Evolutionary conservation across 1,284 basidiomycete species (phyloP), one percentile per base, ranked within the genome.

Genomic region (Agroathelia rolfsii): DNA sequence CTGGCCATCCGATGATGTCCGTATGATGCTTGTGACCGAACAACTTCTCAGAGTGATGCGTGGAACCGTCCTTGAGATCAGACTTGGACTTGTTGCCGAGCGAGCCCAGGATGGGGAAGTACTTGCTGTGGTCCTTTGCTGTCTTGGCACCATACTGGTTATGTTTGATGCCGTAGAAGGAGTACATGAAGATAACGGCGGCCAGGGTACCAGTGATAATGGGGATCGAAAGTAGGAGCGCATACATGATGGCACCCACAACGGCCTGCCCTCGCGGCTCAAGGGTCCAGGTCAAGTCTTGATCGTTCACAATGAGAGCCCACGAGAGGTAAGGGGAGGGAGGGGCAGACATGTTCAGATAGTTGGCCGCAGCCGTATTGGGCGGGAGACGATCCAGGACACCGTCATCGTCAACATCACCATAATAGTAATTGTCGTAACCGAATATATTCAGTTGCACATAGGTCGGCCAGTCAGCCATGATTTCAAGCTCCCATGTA

Each of bases 81-180:
- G 72, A 55, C 24, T 63, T 65, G 2, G 77, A 76, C 56, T 80
- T 87, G 51, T 74, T 74, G 26, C 69, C 66, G 2, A 81, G 48
- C 4, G 60, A 53, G 21, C 78, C 77, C 20, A 86, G 58, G 45
- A 86, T 85, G 15, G 82, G 83, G 62, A 86, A 73, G 54, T 86
- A 83, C 56, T 69, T 72, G 52, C 69, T 67, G 51, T 76, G 61
- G 41, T 64, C 63, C 54, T 81, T 81, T 41, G 47, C 52, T 24
- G 76, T 68, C 58, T 84, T 77, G 45, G 81, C 72, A 62, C 88
- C 88, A 61, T 79, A 93, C 55, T 80, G 80, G 61, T 94, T 94
- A 64, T 89, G 80, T 55, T 75, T 88, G 64, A 94, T 93, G 14
- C 86, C 85, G 52, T 94, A 94, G 71, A 94, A 94, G 8, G 83